Percentiles rank a stretch among this genome's conserved stretches.
Conservation (phyloP, 2,329 filamentous ascomycete genomes). For the Didymellaceae sp. region DNA sequence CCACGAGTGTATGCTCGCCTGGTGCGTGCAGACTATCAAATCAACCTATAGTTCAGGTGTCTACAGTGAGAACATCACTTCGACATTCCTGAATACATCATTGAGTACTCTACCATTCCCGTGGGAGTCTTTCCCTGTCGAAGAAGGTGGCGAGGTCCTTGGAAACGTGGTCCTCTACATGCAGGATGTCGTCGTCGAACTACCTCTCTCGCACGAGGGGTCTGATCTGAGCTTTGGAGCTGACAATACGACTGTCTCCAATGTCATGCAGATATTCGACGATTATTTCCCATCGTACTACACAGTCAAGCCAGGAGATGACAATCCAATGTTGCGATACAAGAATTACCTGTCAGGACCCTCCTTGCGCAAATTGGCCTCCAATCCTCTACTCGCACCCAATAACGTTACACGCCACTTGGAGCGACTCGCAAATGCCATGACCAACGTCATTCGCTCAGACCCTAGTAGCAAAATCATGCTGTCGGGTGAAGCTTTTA, state of each 20-base stretch:
- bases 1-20: constrained; percentile 33
- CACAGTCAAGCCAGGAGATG: constrained; percentile 5
- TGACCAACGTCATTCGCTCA: constrained; percentile 32
- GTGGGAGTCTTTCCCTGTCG: constrained; percentile 12
- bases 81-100: constrained; percentile 10
- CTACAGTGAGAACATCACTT: constrained; percentile 28
- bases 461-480: not conserved
- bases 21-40: constrained; percentile 38
- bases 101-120: constrained; percentile 12
- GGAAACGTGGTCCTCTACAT: too few relatives aligned
- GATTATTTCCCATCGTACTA: constrained; percentile 29
- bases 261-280: constrained; percentile 21
- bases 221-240: not conserved
- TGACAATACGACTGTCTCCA: not conserved
- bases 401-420: constrained; percentile 33
- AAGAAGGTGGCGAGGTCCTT: not conserved
- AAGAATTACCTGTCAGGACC: not conserved
- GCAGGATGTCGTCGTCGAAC: too few relatives aligned
- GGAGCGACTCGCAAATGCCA: constrained; percentile 22
- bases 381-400: constrained; percentile 26
- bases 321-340: constrained; percentile 1
- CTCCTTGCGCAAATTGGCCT: not conserved
- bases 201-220: too few relatives aligned
- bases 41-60: constrained; percentile 26
- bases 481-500: constrained; percentile 19